Conservation (phyloP, 371 early-diverging fungal species). For the Mucor lusitanicus region DNA sequence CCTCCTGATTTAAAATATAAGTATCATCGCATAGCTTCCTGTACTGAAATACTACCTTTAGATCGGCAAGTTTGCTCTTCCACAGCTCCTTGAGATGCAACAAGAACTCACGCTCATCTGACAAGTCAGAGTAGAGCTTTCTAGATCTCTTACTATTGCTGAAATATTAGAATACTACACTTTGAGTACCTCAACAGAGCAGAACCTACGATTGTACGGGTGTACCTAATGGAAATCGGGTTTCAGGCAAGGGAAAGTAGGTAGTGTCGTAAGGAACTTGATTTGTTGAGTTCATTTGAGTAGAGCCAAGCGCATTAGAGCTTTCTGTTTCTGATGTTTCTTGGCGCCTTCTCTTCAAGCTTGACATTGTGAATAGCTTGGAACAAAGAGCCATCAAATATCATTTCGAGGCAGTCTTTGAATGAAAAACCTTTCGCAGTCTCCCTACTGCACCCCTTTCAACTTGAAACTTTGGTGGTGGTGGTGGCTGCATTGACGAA, state of each 20-base stretch:
- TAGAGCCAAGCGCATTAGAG: neutral
- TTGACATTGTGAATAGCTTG: neutral
- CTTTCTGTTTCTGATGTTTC: neutral
- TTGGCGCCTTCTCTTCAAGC: neutral
- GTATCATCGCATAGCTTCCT: neutral
- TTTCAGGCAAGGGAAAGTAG: conserved; percentile 6
- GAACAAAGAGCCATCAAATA: neutral
- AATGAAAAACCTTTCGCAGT: neutral
- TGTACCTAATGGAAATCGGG: conserved; percentile 13
- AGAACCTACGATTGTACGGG: neutral
- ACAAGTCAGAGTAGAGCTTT: conserved; percentile 8
- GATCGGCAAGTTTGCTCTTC: conserved; percentile 4
- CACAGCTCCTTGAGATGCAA: conserved; percentile 5
- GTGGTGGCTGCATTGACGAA: neutral
- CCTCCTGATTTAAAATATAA: conserved; percentile 1
- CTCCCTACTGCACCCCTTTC: neutral
- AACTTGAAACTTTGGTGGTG: neutral
- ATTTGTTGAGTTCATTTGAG: neutral
- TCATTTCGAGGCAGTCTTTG: neutral
- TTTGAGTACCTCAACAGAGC: neutral
- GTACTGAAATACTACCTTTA: conserved; percentile 5
- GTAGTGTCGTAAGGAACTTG: neutral
- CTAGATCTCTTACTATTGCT: conserved; percentile 6
- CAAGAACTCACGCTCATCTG: conserved; percentile 10
- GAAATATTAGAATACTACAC: neutral